Evolutionary conservation across 2,329 filamentous ascomycete species (phyloP).

Genomic region (Aureobasidium subglaciale): DNA sequence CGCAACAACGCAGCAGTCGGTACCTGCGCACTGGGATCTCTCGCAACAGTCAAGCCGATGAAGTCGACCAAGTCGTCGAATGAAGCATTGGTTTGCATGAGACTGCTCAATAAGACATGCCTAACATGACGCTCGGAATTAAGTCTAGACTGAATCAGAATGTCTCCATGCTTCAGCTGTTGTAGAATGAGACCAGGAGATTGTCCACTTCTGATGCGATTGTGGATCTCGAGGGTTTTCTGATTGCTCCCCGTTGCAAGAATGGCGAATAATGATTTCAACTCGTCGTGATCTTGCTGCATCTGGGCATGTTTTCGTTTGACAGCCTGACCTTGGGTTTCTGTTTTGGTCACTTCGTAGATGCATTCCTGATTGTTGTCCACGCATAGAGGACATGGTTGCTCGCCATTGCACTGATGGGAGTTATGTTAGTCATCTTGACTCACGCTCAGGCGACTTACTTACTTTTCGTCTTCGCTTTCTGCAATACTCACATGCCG

Average conservation of each 20-base stretch:
- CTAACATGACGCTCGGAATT: not conserved
- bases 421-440: not conserved
- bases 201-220: slow-evolving; percentile 15
- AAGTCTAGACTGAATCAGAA: not conserved
- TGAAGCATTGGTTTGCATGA: slow-evolving; percentile 17
- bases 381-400: not conserved
- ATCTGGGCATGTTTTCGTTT: slow-evolving; percentile 18
- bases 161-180: not conserved
- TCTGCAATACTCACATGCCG: slow-evolving; percentile 6
- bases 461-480: slow-evolving; percentile 10
- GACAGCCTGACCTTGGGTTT: slow-evolving; percentile 15
- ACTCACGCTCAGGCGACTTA: not conserved
- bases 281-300: slow-evolving; percentile 9
- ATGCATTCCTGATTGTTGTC: slow-evolving; percentile 7
- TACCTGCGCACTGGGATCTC: not conserved
- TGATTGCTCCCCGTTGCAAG: not conserved
- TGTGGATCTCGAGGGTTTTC: slow-evolving; percentile 10
- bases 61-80: slow-evolving; percentile 16
- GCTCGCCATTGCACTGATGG: slow-evolving; percentile 2
- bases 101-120: slow-evolving; percentile 10
- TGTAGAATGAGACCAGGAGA: slow-evolving; percentile 13
- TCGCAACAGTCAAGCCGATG: not conserved
- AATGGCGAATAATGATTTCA: slow-evolving; percentile 1
- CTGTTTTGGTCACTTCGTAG: slow-evolving; percentile 13
- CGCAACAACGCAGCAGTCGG: not conserved